A percentile compares a stretch with the other conserved stretches of the same genome.
Evolutionary conservation across 163 green algal species (phyloP).

Genomic region (Scenedesmus sp.): DNA sequence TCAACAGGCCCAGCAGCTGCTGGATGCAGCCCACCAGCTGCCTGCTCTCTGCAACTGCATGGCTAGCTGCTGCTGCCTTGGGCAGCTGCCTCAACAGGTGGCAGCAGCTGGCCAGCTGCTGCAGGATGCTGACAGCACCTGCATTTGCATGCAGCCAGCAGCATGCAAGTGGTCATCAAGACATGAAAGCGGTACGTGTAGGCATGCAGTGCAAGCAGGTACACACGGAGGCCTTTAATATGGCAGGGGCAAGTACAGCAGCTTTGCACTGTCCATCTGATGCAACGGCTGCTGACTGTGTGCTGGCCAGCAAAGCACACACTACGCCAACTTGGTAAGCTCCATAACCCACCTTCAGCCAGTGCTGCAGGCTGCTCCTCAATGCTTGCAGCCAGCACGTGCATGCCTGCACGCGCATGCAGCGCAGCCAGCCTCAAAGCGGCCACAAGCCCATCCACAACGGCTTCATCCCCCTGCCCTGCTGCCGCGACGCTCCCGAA

Average conservation of each 20-base stretch:
- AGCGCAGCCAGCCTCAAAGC: not conserved
- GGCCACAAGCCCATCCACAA: not conserved
- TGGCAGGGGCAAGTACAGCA: too few species aligned
- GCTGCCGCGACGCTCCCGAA: not conserved
- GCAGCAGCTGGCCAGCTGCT: constrained; percentile 26
- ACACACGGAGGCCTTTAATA: too few species aligned
- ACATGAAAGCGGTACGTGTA: not conserved
- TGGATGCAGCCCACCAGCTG: not conserved
- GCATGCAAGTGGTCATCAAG: not conserved
- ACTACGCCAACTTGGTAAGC: too few species aligned
- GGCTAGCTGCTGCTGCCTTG: not conserved
- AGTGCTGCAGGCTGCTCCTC: constrained; percentile 28
- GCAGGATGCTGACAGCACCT: constrained; percentile 8
- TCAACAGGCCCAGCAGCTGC: constrained; percentile 4
- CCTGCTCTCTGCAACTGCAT: not conserved
- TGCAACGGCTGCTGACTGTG: too few species aligned
- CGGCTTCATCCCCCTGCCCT: not conserved
- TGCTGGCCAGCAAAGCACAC: too few species aligned
- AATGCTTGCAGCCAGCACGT: not conserved
- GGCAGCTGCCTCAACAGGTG: not conserved
- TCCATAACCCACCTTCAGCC: not conserved
- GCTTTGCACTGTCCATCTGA: too few species aligned
- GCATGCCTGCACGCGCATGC: constrained; percentile 27
- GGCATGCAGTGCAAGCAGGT: not conserved
- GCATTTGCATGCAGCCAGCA: not conserved